phyloP scores from a whole-genome alignment of 202 grass and related monocot genomes.

The Elaeis oleifera region DNA sequence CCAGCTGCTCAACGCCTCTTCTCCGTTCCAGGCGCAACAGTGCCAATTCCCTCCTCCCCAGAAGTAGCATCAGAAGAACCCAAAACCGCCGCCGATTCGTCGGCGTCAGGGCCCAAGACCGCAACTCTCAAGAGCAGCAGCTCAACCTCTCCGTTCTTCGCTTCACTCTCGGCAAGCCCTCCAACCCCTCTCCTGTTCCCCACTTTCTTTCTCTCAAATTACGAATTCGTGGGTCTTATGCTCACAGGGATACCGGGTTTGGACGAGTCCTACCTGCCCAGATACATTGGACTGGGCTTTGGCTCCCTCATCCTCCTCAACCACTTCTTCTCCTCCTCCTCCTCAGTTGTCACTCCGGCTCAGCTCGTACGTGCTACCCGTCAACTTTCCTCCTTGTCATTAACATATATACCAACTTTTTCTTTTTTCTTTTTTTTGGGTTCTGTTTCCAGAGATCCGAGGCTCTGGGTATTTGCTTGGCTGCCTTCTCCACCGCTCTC shows the following conservation, averaged over 20 bases:
- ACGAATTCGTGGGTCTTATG: not conserved
- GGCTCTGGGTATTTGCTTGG: constrained; percentile 58
- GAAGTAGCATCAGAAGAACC: too few species aligned
- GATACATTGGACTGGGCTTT: constrained; percentile 68
- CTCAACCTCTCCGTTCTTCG: constrained; percentile 86
- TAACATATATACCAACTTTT: not conserved
- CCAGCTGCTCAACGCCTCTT: too few species aligned
- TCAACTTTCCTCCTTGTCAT: not conserved
- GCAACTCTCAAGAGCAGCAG: constrained; percentile 43
- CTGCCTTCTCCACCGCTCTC: constrained; percentile 66
- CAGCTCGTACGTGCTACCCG: constrained; percentile 48
- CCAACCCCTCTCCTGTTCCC: not conserved
- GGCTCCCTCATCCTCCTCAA: constrained; percentile 72
- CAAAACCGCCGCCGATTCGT: not conserved
- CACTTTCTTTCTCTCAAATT: not conserved
- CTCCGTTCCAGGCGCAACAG: too few species aligned
- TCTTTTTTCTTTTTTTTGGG: not conserved
- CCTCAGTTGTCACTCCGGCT: constrained; percentile 32
- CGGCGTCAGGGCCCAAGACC: constrained; percentile 30
- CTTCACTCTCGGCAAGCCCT: constrained; percentile 68
- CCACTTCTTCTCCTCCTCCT: constrained; percentile 52
- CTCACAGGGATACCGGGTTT: constrained; percentile 73
- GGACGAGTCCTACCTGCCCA: constrained; percentile 79
- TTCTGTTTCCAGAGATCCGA: constrained; percentile 54
- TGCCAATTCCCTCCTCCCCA: too few species aligned